Percentiles rank a stretch among this genome's conserved stretches.
These are phyloP conservation scores for Amaranthus palmeri DNA, from an alignment of 148 eudicot species.

Conservation along the genomic window DNA sequence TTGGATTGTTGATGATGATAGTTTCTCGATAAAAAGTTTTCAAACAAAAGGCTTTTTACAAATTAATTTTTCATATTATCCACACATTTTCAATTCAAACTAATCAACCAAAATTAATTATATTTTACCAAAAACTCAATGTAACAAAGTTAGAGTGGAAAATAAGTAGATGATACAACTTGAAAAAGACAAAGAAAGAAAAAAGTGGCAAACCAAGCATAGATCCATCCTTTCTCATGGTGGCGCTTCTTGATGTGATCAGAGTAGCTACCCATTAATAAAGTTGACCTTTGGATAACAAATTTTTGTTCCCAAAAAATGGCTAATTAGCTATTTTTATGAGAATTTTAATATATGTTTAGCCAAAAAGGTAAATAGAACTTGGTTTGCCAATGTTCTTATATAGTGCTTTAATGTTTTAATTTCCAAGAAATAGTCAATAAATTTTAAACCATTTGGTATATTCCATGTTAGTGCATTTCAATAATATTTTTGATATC, in stretches of 20 bases:
- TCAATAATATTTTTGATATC: background rate
- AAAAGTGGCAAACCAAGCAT: constrained; percentile 42
- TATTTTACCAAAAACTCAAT: no score
- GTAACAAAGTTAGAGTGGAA: no score
- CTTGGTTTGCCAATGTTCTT: constrained; percentile 9
- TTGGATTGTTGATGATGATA: no score
- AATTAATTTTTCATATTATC: no score
- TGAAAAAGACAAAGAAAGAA: background rate
- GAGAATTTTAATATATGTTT: constrained; percentile 3
- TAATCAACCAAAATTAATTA: no score
- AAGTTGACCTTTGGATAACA: constrained; percentile 10
- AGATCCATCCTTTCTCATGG: constrained; percentile 49
- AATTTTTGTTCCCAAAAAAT: background rate
- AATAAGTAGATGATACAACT: no score
- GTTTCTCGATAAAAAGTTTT: no score
- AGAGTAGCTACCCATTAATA: constrained; percentile 22
- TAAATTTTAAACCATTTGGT: background rate
- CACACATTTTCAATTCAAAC: no score
- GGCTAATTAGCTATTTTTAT: background rate
- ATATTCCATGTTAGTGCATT: constrained; percentile 13
- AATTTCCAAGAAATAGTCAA: background rate
- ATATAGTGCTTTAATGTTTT: constrained; percentile 1
- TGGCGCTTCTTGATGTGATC: constrained; percentile 46
- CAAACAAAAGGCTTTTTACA: no score
- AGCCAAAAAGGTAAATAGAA: constrained; percentile 12